Conservation (phyloP, 116 monocot species). For the Papilionanthe hybrid region DNA sequence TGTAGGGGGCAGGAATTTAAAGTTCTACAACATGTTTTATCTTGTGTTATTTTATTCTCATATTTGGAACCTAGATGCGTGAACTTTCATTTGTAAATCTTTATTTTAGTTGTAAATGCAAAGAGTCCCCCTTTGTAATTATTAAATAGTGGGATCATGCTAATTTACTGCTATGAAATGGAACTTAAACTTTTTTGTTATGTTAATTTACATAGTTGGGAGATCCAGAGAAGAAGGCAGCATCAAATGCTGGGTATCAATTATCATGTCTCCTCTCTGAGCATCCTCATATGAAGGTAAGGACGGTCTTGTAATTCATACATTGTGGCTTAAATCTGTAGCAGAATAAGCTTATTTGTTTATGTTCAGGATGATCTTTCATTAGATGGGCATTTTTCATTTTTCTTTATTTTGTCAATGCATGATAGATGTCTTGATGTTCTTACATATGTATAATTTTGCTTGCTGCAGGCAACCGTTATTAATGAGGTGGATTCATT, state of each 20-base stretch:
- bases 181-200: neutral
- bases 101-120: neutral
- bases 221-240: conserved; percentile 70
- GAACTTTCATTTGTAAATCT: neutral
- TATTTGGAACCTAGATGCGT: neutral
- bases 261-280: conserved; percentile 54
- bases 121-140: neutral
- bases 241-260: conserved; percentile 56
- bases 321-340: no score
- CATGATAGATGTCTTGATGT: neutral
- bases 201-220: conserved; percentile 40
- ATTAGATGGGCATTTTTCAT: no score
- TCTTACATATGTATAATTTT: neutral
- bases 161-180: neutral
- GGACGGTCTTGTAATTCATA: neutral
- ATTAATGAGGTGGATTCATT: conserved; percentile 96
- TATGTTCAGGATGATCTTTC: neutral
- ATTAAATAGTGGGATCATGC: neutral
- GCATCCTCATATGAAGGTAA: conserved; percentile 81
- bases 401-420: no score
- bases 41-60: neutral
- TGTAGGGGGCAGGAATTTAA: neutral
- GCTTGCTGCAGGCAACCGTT: conserved; percentile 62
- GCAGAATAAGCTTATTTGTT: neutral
- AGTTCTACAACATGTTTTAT: no score